Evolutionary conservation across 2,329 filamentous ascomycete genomes (phyloP).

Genomic region (Penicillium polonicum): DNA sequence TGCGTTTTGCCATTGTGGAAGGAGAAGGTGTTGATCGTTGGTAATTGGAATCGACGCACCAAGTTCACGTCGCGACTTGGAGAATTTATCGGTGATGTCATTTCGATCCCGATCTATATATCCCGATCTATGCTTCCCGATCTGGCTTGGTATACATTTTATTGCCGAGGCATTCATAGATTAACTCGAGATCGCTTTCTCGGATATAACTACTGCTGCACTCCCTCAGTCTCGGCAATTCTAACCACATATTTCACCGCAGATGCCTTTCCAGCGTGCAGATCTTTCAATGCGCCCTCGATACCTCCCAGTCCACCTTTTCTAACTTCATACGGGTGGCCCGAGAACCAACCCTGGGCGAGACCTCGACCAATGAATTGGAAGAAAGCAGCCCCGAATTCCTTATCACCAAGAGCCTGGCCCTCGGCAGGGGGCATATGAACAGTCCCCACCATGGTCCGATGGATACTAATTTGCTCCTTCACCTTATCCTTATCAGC

Average conservation of each 20-base stretch:
- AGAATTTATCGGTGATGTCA: conserved; percentile 17
- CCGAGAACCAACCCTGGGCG: conserved; percentile 50
- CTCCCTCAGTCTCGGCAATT: conserved; percentile 50
- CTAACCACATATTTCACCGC: conserved; percentile 64
- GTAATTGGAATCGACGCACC: neutral
- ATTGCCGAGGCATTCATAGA: neutral
- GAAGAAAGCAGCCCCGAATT: conserved; percentile 50
- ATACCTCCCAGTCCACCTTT: conserved; percentile 56
- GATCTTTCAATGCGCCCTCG: conserved; percentile 52
- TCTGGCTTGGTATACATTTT: neutral
- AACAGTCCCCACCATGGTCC: conserved; percentile 39
- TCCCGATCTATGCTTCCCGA: conserved; percentile 13
- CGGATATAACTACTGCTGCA: conserved; percentile 3
- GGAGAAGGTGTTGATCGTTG: neutral
- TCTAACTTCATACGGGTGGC: conserved; percentile 53
- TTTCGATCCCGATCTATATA: conserved; percentile 11
- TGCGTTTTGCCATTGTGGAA: conserved; percentile 53
- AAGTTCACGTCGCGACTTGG: neutral
- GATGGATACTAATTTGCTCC: conserved; percentile 35
- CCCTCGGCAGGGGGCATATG: conserved; percentile 24
- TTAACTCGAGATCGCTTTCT: neutral
- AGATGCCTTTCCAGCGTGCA: conserved; percentile 61
- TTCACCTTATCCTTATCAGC: conserved; percentile 46
- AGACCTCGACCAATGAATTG: conserved; percentile 48
- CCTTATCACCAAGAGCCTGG: conserved; percentile 31